These are phyloP conservation scores for Cercophora scortea DNA, from an alignment of 495 filamentous ascomycete species.

Conservation along the genomic window DNA sequence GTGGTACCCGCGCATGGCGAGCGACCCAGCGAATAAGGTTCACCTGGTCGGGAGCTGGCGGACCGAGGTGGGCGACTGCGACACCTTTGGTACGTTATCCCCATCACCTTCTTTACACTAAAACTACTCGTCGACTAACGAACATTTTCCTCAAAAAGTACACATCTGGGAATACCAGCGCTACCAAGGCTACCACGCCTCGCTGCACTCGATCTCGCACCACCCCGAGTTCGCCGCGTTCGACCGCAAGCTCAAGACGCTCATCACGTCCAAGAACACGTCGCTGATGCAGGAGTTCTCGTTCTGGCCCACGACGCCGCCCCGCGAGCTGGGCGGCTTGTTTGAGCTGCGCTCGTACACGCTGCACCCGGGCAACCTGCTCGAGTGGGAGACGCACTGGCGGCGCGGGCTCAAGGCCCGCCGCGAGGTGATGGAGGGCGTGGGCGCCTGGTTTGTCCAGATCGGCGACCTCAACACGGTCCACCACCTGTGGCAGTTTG, in stretches of 20 bases:
- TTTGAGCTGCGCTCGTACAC: conserved; percentile 98
- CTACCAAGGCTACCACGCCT: conserved; percentile 92
- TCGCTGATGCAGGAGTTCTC: conserved; percentile 99
- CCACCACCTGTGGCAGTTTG: conserved; percentile 98
- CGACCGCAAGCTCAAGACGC: conserved; percentile 66
- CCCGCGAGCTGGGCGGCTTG: conserved; percentile 79
- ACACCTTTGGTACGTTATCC: conserved; percentile 75
- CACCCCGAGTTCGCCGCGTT: conserved; percentile 78
- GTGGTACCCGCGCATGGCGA: conserved; percentile 86
- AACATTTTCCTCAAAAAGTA: conserved; percentile 41
- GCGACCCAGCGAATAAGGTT: conserved; percentile 75
- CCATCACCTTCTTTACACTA: neutral
- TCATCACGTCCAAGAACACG: conserved; percentile 75
- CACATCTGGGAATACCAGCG: conserved; percentile 99
- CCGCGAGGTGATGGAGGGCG: conserved; percentile 95
- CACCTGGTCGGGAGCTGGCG: conserved; percentile 97
- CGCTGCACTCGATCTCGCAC: conserved; percentile 69
- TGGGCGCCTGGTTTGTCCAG: conserved; percentile 98
- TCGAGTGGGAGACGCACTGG: conserved; percentile 99
- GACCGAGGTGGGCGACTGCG: conserved; percentile 95
- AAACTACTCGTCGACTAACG: neutral
- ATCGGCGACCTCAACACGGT: conserved; percentile 96
- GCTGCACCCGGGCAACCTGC: conserved; percentile 84
- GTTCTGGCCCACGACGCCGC: conserved; percentile 95
- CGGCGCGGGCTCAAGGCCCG: conserved; percentile 82